Percentiles rank a stretch among this genome's conserved stretches.
Conservation (phyloP, 2,329 filamentous ascomycete species). For the Aspergillus chevalieri region DNA sequence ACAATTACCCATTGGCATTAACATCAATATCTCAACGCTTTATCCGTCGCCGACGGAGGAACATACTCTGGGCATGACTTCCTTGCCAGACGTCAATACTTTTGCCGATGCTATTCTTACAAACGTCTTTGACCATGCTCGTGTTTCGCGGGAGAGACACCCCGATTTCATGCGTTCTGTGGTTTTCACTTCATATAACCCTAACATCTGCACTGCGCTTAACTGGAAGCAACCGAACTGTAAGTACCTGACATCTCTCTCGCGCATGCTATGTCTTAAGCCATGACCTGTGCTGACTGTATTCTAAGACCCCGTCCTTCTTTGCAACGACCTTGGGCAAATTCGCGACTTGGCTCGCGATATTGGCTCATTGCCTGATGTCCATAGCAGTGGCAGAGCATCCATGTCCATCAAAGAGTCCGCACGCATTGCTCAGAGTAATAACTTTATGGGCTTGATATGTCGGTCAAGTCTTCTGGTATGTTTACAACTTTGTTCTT, state of each 20-base stretch:
- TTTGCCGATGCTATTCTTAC: constrained; percentile 79
- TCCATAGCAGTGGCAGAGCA: constrained; percentile 60
- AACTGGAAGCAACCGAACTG: constrained; percentile 99
- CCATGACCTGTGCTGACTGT: neutral
- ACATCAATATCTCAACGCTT: constrained; percentile 85
- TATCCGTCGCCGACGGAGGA: constrained; percentile 77
- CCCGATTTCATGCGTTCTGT: constrained; percentile 75
- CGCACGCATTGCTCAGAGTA: constrained; percentile 84
- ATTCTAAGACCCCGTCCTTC: constrained; percentile 68
- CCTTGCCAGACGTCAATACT: constrained; percentile 73
- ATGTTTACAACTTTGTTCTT: constrained; percentile 32
- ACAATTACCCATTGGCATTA: constrained; percentile 69
- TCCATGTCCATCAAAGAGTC: constrained; percentile 90
- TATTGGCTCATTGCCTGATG: constrained; percentile 34
- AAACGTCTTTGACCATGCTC: constrained; percentile 86
- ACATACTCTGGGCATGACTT: constrained; percentile 60
- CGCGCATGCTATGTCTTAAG: neutral
- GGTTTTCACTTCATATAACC: constrained; percentile 90
- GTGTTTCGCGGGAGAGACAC: constrained; percentile 57
- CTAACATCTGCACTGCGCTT: constrained; percentile 81
- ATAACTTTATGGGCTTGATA: constrained; percentile 97
- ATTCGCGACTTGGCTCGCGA: constrained; percentile 35
- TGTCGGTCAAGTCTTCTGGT: constrained; percentile 83
- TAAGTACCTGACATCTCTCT: constrained; percentile 34
- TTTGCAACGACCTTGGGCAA: constrained; percentile 83